Evolutionary conservation across 2,329 filamentous ascomycete genomes (phyloP), one percentile per base, ranked within the genome.

Genomic region (Penicillium decumbens): DNA sequence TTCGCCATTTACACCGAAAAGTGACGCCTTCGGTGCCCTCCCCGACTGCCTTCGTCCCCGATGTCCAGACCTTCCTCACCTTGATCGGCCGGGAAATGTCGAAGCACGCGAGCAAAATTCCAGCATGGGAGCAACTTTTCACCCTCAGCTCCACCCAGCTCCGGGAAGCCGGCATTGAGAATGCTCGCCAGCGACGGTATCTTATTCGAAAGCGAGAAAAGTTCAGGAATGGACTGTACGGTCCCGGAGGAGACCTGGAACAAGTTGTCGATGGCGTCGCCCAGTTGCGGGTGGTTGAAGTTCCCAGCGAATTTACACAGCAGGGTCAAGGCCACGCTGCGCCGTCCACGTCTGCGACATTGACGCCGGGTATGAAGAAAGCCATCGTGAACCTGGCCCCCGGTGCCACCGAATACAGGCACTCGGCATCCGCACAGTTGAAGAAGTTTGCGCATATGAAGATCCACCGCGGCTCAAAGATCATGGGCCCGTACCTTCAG

Each of bases 41-140:
- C 23, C 87, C 90, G 0, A 95, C 87, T 32, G 88, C 89, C 1
- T 90, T 95, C 63, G 84, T 95, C 33, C 92, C 91, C 28, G 85
- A 96, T 68, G 83, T 89, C 35, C 68, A 79, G 60, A 93, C 91
- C 13, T 95, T 98, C 72, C 84, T 97, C 55, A 89, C 81, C 30
- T 78, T 96, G 51, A 96, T 97, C 72, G 93, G 93, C 61, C 91
- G 93, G 56, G 85, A 85, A 61, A 83, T 96, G 62, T 84, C 80
- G 64, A 83, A 87, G 65, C 89, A 96, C 75, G 81, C 87, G 42
- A 78, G 82, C 72, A 97, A 97, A 72, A 89, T 98, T 62, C 83
- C 88, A 2, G 85, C 87, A 9, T 97, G 93, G 93, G 87, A 93
- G 45, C 82, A 88, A 5, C 82, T 98, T 40, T 97, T 97, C 79